These are phyloP conservation scores for Apiospora koreana DNA, from an alignment of 2,329 filamentous ascomycete genomes.

Conservation along the genomic window DNA sequence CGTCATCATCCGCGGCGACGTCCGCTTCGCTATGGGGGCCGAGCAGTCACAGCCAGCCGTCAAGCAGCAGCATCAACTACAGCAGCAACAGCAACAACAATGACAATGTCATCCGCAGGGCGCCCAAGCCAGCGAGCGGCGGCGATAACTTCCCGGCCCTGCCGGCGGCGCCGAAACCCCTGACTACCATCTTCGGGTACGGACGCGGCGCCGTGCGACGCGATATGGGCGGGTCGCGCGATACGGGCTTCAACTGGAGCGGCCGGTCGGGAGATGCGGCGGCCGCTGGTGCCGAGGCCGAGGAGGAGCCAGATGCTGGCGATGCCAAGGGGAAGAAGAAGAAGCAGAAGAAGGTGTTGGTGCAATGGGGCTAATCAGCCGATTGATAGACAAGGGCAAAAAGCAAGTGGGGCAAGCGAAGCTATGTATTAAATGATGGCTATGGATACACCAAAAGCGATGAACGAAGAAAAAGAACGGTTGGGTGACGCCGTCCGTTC, in stretches of 20 bases:
- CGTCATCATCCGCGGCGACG: conserved; percentile 14
- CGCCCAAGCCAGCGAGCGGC: conserved; percentile 20
- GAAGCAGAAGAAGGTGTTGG: conserved; percentile 62
- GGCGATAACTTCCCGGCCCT: conserved; percentile 79
- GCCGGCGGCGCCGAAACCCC: conserved; percentile 72
- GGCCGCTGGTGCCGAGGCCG: conserved; percentile 17
- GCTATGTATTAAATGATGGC: neutral
- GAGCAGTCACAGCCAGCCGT: conserved; percentile 14
- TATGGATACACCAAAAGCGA: neutral
- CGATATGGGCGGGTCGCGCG: conserved; percentile 46
- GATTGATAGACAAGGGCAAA: no score
- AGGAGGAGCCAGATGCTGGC: conserved; percentile 21
- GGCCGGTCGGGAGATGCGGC: conserved; percentile 26
- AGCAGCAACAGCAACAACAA: conserved; percentile 6
- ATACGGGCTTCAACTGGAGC: conserved; percentile 55
- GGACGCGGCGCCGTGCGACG: conserved; percentile 56
- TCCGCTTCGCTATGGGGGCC: conserved; percentile 25
- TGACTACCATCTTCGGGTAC: conserved; percentile 63
- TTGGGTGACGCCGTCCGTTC: neutral
- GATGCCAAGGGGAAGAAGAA: conserved; percentile 54
- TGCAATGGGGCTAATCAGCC: conserved; percentile 56
- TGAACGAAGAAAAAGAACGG: neutral
- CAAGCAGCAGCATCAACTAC: conserved; percentile 12
- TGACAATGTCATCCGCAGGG: conserved; percentile 11
- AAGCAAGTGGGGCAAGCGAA: neutral